Base-by-base conservation (phyloP, 1,284 basidiomycete genomes). In the Tylopilus sp. region DNA sequence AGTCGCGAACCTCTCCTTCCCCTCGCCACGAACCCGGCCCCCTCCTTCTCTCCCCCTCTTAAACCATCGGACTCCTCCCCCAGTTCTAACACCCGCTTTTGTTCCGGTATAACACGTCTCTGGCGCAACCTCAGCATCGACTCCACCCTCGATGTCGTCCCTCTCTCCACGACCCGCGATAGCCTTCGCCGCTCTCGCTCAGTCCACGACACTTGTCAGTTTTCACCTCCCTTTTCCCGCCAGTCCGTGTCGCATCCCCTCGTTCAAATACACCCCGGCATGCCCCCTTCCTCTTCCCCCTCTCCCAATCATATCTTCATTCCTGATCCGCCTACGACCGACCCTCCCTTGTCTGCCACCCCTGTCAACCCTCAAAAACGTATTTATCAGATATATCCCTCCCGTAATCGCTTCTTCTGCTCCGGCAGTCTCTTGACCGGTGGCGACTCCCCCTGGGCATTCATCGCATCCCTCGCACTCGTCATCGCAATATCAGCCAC, bases 361-460 rank as follows among this genome's bases (percentile, higher is more conserved):
- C 85, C 85, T 14, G 56, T 76, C 74, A 19, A 68, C 76, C 62
- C 71, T 62, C 64, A 66, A 19, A 61, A 80, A 44, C 79, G 80
- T 43, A 82, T 82, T 47, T 86, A 86, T 69, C 72, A 84, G 59
- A 65, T 76, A 33, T 82, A 89, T 65, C 83, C 84, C 5, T 90
- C 88, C 6, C 75, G 80, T 52, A 92, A 91, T 70, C 77, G 74
- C n/a, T 95, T 90, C 71, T 87, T 88, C 64, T 74, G 86, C 47
- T 62, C 76, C 1, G 94, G 94, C 0, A 78, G 76, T 50, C 54
- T 92, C 14, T 72, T 96, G 59, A 89, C 88, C 0, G 92, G 92
- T n/a, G 91, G 91, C 5, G 94, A 96, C 71, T 81, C 83, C 22
- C 85, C 86, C 0, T 84, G 82, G 75, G 90, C 92, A 5, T 90